A percentile compares a stretch with the other conserved stretches of the same genome.
Conservation (phyloP, 2,329 filamentous ascomycete genomes). For the Clarireedia sp. region DNA sequence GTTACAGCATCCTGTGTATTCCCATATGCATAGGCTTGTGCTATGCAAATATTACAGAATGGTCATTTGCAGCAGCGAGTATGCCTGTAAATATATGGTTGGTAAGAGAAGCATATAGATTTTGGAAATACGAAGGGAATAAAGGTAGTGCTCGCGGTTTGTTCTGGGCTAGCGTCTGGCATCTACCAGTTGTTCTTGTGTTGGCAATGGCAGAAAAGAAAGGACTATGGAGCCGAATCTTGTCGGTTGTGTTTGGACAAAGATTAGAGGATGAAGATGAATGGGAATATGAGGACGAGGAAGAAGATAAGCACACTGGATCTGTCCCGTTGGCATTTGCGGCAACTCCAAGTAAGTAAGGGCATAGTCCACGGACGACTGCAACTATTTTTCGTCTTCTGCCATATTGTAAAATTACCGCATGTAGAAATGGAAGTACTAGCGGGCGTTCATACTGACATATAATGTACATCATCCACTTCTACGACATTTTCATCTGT, state of each 20-base stretch:
- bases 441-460: not conserved
- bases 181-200: conserved; percentile 82
- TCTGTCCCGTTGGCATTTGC: not conserved
- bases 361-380: not conserved
- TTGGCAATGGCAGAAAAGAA: conserved; percentile 89
- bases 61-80: conserved; percentile 75
- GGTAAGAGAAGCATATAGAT: conserved; percentile 66
- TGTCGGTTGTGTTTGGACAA: conserved; percentile 56
- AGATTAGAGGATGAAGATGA: conserved; percentile 47
- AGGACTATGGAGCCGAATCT: conserved; percentile 80
- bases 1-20: conserved; percentile 80
- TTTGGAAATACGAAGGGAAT: conserved; percentile 72
- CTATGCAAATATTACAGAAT: conserved; percentile 73
- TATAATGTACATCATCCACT: not conserved
- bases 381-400: not conserved
- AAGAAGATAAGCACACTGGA: conserved; percentile 5
- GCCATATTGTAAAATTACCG: not conserved
- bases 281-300: conserved; percentile 39
- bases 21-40: conserved; percentile 79
- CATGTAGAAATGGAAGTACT: not conserved
- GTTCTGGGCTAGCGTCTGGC: conserved; percentile 98
- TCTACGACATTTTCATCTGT: not conserved
- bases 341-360: not conserved
- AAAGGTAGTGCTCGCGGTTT: conserved; percentile 74
- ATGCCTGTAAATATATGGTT: conserved; percentile 82